These are phyloP conservation scores for Annona squamosa DNA, from an alignment of 164 flowering plant genomes.

Conservation along the genomic window DNA sequence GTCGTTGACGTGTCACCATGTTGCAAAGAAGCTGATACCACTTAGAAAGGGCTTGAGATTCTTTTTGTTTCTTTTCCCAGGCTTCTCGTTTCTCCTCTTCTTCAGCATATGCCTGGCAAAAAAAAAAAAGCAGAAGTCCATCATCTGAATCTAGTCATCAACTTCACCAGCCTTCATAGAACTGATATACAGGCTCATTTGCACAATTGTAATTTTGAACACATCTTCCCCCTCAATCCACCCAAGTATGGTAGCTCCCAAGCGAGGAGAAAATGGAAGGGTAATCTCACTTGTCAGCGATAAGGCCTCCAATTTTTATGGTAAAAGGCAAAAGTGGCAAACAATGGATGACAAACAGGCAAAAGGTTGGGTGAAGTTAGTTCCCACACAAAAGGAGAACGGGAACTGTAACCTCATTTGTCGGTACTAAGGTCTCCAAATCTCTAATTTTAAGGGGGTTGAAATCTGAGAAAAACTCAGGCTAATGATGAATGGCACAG, in stretches of 20 bases:
- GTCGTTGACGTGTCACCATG: conserved; percentile 69
- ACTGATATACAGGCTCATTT: too few relatives aligned
- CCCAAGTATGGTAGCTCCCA: neutral
- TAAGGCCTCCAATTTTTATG: neutral
- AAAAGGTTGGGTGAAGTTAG: too few relatives aligned
- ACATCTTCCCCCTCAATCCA: neutral
- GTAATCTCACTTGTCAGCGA: neutral
- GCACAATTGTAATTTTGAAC: too few relatives aligned
- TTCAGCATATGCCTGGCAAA: conserved; percentile 74
- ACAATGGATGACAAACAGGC: too few relatives aligned
- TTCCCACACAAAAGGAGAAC: too few relatives aligned
- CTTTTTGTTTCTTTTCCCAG: conserved; percentile 67
- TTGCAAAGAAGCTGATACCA: conserved; percentile 97
- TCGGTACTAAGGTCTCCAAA: too few relatives aligned
- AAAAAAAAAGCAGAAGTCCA: too few relatives aligned
- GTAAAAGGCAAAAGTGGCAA: neutral
- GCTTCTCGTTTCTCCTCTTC: conserved; percentile 67
- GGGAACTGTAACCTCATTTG: too few relatives aligned
- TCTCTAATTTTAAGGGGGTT: too few relatives aligned
- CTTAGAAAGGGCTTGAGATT: conserved; percentile 57
- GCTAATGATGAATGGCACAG: too few relatives aligned
- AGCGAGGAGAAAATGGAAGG: neutral
- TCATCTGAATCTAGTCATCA: neutral
- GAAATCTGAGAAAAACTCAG: too few relatives aligned
- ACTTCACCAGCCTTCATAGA: neutral